phyloP scores from a whole-genome alignment of 2,329 filamentous ascomycete genomes.

The Plectosphaerella plurivora region DNA sequence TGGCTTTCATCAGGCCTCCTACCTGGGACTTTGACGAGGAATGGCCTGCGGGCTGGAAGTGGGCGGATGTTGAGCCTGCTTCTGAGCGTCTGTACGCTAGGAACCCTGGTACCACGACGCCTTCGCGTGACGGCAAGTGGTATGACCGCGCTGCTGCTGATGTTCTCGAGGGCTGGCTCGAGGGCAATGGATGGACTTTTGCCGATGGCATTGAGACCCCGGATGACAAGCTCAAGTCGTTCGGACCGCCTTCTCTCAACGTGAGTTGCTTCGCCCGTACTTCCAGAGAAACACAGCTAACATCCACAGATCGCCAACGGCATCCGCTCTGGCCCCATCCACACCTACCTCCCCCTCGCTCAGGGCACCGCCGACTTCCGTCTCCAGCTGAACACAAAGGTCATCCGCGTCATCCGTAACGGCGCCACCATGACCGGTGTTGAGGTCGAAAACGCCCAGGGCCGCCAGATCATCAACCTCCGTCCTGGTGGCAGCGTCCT shows the following conservation, averaged over 20 bases:
- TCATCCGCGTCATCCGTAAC: constrained; percentile 12
- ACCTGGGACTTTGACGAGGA: constrained; percentile 24
- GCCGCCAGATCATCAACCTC: constrained; percentile 15
- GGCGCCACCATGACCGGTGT: constrained; percentile 30
- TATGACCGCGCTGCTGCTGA: constrained; percentile 10
- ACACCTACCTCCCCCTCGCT: constrained; percentile 34
- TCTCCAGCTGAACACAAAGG: constrained; percentile 15
- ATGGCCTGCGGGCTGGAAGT: constrained; percentile 24
- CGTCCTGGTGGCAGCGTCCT: constrained; percentile 11
- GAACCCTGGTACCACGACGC: constrained; percentile 18
- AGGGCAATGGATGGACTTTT: constrained; percentile 9
- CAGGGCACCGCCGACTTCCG: constrained; percentile 31
- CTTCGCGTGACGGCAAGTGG: constrained; percentile 17
- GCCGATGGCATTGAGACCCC: constrained; percentile 12
- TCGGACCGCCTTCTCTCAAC: constrained; percentile 11
- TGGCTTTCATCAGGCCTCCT: constrained; percentile 25
- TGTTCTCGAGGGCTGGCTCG: constrained; percentile 9
- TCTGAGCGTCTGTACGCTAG: constrained; percentile 19
- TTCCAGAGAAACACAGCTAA: background rate
- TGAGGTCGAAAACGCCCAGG: constrained; percentile 14
- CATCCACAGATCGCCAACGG: constrained; percentile 12
- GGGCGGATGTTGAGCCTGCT: constrained; percentile 17
- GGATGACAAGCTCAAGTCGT: constrained; percentile 11
- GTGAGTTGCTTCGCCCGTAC: background rate
- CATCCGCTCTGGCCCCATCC: constrained; percentile 13